Base-by-base conservation (phyloP, 23 red algal genomes). In the Gracilaria domingensis region DNA sequence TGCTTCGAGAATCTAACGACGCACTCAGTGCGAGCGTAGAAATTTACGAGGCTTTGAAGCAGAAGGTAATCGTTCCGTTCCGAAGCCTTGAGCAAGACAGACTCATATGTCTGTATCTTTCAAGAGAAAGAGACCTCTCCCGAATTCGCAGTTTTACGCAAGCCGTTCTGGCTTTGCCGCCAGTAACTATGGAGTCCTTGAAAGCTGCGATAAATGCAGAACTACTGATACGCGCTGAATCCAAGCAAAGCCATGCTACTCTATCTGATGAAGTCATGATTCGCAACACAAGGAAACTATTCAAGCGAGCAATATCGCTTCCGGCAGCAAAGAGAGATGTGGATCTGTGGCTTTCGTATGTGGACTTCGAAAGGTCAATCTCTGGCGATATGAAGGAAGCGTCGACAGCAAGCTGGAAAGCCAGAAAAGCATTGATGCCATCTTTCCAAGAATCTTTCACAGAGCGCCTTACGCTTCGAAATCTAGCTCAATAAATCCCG, bases 361-460 rank as follows among this genome's bases (percentile, higher is more conserved):
- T 91, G 42, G 75, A 91, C 26, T 91, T 91, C 47, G 87, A 91
- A 47, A 37, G 87, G 20, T 44, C 57, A 61, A 24, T 91, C 18
- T n/a, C 87, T 25, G 74, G 57, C 18, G 76, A 91, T 44, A 38
- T 54, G 42, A 55, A 6, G 57, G 66, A 73, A 70, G 76, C 75
- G 7, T 62, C 54, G 26, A 38, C 33, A 25, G 87, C 60, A n/a
- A 91, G 16, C 8, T 65, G 75, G 56, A 81, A 65, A 24, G 87
- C 87, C 53, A 64, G 44, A 67, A 91, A 67, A 39, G 66, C 37
- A 49, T 53, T 91, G n/a, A 74, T 77, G 50, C 34, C 72, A 45
- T 51, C 57, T 23, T 66, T 47, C 42, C 54, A 44, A 32, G 87
- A 66, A 20, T 36, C 44, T 24, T 80, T 91, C 55, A 73, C 60